A percentile compares a stretch with the other conserved stretches of the same genome.
phyloP scores from a whole-genome alignment of 148 eudicot genomes.

The Persicaria maculosa region DNA sequence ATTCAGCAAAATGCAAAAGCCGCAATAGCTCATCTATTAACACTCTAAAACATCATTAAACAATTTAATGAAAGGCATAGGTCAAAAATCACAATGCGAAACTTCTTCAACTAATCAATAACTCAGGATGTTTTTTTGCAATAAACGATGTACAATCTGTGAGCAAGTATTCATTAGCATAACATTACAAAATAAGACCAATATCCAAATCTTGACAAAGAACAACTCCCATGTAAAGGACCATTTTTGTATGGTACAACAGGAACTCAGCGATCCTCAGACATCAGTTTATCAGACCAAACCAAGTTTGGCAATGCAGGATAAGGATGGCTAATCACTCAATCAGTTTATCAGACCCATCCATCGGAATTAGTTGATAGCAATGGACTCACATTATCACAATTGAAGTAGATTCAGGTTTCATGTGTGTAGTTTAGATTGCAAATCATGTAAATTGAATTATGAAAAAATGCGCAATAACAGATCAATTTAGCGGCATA shows the following conservation, averaged over 20 bases:
- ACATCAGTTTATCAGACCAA: background rate
- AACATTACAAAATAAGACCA: background rate
- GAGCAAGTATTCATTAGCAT: background rate
- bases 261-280: background rate
- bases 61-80: background rate
- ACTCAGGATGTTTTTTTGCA: background rate
- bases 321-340: background rate
- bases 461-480: background rate
- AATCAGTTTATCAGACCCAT: background rate
- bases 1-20: background rate
- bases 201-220: background rate
- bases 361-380: too few species aligned
- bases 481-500: background rate
- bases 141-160: background rate
- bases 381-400: too few species aligned
- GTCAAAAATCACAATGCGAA: background rate
- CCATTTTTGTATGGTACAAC: background rate
- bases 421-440: too few species aligned
- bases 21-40: too few species aligned
- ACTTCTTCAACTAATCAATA: background rate
- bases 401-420: too few species aligned
- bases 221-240: background rate
- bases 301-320: background rate
- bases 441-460: background rate
- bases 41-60: too few species aligned